phyloP scores from a whole-genome alignment of 176 grass and related monocot genomes.

The Hordeum vulgare region DNA sequence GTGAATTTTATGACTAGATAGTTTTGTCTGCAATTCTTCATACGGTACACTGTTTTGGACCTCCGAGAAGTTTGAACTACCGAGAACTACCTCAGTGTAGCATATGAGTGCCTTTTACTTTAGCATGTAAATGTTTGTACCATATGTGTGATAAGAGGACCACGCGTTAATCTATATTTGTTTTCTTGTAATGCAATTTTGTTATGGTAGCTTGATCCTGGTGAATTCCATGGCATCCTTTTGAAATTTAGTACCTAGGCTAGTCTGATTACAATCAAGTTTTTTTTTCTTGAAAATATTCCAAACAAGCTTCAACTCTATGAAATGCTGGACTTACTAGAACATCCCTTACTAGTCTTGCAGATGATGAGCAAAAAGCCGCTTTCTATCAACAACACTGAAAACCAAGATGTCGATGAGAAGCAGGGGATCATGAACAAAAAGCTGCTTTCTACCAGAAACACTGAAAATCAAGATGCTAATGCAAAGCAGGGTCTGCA shows the following conservation, averaged over 20 bases:
- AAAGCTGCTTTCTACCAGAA: not conserved
- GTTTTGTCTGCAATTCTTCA: not conserved
- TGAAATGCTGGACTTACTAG: not conserved
- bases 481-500: slow-evolving; percentile 26
- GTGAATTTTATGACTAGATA: not conserved
- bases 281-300: not conserved
- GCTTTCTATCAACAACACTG: not conserved
- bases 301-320: not conserved
- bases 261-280: not conserved
- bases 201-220: not conserved
- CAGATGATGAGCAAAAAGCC: slow-evolving; percentile 18
- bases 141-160: not conserved
- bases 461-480: slow-evolving; percentile 17
- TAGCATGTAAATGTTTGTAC: not conserved
- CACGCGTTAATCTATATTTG: not conserved
- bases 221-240: not conserved
- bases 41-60: not conserved
- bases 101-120: not conserved
- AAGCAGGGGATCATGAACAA: slow-evolving; percentile 25
- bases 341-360: not conserved
- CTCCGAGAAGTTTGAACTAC: not conserved
- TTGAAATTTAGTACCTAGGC: not conserved
- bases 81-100: not conserved
- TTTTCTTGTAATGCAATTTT: not conserved
- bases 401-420: slow-evolving; percentile 14